These are phyloP conservation scores for Prunus dulcis DNA, from an alignment of 306 rosid species.

Conservation along the genomic window DNA sequence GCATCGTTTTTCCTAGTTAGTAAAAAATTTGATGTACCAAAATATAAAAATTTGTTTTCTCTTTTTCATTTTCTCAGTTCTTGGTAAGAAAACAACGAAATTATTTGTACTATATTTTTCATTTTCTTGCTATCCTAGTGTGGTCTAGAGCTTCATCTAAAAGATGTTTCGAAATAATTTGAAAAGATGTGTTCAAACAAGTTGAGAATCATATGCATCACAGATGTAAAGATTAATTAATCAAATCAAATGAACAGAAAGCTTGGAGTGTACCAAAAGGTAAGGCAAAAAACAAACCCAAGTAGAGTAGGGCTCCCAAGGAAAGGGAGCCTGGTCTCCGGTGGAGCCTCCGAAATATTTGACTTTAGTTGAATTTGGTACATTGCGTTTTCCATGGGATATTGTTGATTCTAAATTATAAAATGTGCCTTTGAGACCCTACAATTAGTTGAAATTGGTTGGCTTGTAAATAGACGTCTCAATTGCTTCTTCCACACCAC, in stretches of 20 bases:
- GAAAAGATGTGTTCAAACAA: too few species aligned
- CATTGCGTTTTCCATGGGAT: constrained; percentile 18
- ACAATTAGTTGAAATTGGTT: constrained; percentile 6
- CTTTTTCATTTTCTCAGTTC: background rate
- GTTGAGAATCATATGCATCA: too few species aligned
- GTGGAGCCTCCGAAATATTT: constrained; percentile 5
- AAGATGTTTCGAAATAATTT: background rate
- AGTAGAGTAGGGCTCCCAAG: background rate
- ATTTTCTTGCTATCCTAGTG: too few species aligned
- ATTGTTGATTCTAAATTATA: background rate
- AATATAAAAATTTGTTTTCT: background rate
- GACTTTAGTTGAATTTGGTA: background rate
- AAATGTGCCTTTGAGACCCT: background rate
- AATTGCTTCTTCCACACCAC: constrained; percentile 2
- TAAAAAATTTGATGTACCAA: too few species aligned
- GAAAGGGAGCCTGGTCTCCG: background rate
- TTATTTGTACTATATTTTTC: background rate
- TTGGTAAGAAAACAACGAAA: background rate
- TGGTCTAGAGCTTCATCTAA: too few species aligned
- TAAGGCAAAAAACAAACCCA: background rate
- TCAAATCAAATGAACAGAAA: background rate
- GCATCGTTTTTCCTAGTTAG: too few species aligned
- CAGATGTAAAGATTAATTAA: background rate
- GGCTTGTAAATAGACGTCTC: background rate
- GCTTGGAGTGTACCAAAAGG: constrained; percentile 16